A percentile compares a stretch with the other conserved stretches of the same genome.
phyloP scores from a whole-genome alignment of 148 eudicot species.

The Diospyros lotus region DNA sequence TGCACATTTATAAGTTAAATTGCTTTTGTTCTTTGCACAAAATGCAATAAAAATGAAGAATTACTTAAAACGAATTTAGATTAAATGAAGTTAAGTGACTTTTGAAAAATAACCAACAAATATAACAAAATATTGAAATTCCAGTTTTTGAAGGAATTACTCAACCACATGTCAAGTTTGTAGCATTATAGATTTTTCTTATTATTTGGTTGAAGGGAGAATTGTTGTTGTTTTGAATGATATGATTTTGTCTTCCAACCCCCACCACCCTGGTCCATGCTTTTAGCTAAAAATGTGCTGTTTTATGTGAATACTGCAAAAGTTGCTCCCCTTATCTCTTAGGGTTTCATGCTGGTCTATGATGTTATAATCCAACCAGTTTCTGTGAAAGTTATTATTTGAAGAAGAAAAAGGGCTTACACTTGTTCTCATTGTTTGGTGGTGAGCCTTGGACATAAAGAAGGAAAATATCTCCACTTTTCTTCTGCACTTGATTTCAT shows the following conservation, averaged over 20 bases:
- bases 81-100: too few relatives aligned
- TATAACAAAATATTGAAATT: too few relatives aligned
- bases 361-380: conserved; percentile 1
- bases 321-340: not conserved
- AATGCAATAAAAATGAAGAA: too few relatives aligned
- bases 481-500: not conserved
- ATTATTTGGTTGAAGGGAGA: not conserved
- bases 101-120: too few relatives aligned
- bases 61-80: too few relatives aligned
- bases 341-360: not conserved
- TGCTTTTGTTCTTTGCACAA: too few relatives aligned
- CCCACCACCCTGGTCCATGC: too few relatives aligned
- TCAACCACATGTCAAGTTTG: too few relatives aligned
- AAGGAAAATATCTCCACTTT: not conserved
- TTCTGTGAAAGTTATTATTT: not conserved
- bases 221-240: conserved; percentile 1
- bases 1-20: too few relatives aligned
- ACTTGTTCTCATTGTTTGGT: not conserved
- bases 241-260: not conserved
- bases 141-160: too few relatives aligned
- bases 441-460: not conserved
- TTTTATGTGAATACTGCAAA: not conserved
- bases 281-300: not conserved
- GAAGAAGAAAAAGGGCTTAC: not conserved
- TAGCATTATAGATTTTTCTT: not conserved